These are phyloP conservation scores for Lepidium sativum DNA, from an alignment of 345 rosid species.

Conservation along the genomic window DNA sequence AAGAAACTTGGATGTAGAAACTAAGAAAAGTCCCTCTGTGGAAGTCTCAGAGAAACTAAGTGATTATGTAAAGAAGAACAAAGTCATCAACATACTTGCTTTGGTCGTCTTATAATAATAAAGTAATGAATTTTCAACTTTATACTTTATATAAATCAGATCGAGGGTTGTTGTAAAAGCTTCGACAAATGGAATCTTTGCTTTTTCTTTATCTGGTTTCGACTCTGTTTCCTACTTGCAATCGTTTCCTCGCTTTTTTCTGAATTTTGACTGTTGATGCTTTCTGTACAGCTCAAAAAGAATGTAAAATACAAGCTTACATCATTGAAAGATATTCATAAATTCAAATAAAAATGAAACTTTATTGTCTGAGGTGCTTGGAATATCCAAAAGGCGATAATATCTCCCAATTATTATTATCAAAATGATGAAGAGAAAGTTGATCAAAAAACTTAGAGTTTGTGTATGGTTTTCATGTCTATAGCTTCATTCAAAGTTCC, in stretches of 20 bases:
- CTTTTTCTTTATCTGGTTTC: constrained; percentile 4
- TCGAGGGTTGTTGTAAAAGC: not conserved
- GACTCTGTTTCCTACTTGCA: constrained; percentile 6
- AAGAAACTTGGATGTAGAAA: constrained; percentile 4
- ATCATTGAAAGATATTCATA: not conserved
- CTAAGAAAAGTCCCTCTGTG: not conserved
- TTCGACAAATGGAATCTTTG: constrained; percentile 10
- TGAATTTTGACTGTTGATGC: not conserved
- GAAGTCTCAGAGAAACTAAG: constrained; percentile 7
- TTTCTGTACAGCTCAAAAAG: not conserved
- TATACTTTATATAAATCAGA: not conserved
- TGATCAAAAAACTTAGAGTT: constrained; percentile 26
- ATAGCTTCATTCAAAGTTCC: constrained; percentile 60
- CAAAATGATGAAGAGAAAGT: not conserved
- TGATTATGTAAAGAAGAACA: not conserved
- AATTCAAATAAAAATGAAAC: not conserved
- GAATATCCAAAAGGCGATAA: not conserved
- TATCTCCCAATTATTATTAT: constrained; percentile 2
- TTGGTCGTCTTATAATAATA: constrained; percentile 3
- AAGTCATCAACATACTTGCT: not conserved
- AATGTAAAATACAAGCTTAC: not conserved
- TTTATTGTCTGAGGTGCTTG: not conserved
- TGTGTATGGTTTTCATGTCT: constrained; percentile 86
- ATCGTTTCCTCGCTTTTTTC: not conserved
- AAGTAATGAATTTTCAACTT: not conserved